Conservation (phyloP, 176 grass and related monocot genomes). For the Rhipidocladum racemiflorum region DNA sequence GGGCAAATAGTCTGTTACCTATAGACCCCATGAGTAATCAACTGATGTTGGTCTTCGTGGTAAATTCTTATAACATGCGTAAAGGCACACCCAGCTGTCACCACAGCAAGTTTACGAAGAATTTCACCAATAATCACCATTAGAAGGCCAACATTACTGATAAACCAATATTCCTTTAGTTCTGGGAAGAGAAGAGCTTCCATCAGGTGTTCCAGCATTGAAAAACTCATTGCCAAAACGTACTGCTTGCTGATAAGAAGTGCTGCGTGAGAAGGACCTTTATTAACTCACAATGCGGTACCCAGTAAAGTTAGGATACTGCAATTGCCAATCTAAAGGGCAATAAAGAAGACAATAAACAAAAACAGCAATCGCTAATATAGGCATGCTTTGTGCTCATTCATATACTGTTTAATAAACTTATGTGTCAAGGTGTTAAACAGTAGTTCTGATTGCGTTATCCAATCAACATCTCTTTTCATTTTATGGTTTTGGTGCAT, state of each 20-base stretch:
- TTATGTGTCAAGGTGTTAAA: neutral
- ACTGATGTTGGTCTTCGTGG: constrained; percentile 66
- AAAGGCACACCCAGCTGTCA: constrained; percentile 76
- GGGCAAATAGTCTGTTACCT: constrained; percentile 45
- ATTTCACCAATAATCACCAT: constrained; percentile 84
- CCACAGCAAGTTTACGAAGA: constrained; percentile 69
- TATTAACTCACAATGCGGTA: constrained; percentile 10
- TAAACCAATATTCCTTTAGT: constrained; percentile 65
- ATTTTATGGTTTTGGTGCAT: neutral
- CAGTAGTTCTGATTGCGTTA: neutral
- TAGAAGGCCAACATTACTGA: constrained; percentile 66
- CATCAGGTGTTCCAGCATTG: constrained; percentile 73
- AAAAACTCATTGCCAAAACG: constrained; percentile 70
- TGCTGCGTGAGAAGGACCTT: constrained; percentile 57
- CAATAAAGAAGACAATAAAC: constrained; percentile 14
- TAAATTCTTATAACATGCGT: constrained; percentile 73
- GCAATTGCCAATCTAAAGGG: constrained; percentile 9
- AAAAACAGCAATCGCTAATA: neutral
- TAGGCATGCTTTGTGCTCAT: neutral
- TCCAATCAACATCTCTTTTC: neutral
- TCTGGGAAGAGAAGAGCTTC: constrained; percentile 68
- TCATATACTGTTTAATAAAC: neutral
- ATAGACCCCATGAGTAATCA: constrained; percentile 88
- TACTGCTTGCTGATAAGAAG: constrained; percentile 95
- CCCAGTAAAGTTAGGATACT: constrained; percentile 11